Evolutionary conservation across 106 monocot genomes (phyloP), one percentile per base, ranked within the genome.

Genomic region (Alisma plantagoaquatica): DNA sequence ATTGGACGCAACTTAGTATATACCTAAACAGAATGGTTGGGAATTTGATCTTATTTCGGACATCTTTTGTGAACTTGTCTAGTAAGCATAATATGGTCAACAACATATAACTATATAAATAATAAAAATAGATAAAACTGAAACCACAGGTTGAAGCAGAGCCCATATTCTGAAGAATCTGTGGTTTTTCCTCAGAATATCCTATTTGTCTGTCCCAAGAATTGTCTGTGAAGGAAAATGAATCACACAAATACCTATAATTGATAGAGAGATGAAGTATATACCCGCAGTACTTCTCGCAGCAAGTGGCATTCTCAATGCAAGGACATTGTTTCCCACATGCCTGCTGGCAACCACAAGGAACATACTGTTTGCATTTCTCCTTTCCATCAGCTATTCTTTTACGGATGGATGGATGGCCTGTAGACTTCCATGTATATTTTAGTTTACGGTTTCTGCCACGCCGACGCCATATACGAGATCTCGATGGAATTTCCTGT

Each of bases 211-310:
- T n/a, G n/a, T n/a, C n/a, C n/a, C n/a, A n/a, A n/a, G n/a, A n/a
- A n/a, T n/a, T n/a, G n/a, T n/a, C n/a, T n/a, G n/a, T n/a, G n/a
- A n/a, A n/a, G n/a, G n/a, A n/a, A n/a, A n/a, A n/a, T n/a, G n/a
- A n/a, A n/a, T n/a, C n/a, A n/a, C n/a, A n/a, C n/a, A n/a, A n/a
- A n/a, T n/a, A n/a, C n/a, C n/a, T n/a, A n/a, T n/a, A n/a, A n/a
- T n/a, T 1, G 16, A 41, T 11, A 11, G 17, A 21, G 4, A 48
- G 5, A 48, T 22, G 17, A 27, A 51, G 15, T 21, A 61, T 68
- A 46, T 82, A 98, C 98, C 85, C 90, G 54, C 98, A 98, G 43
- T 98, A 98, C 51, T 98, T 98, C 64, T 98, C 98, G 49, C 98
- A 98, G 63, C 98, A 98, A 43, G 84, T 98, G 60, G 77, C 78